Evolutionary conservation across 192 early-diverging fungal species (phyloP).

Genomic region (Coemansia sp.): DNA sequence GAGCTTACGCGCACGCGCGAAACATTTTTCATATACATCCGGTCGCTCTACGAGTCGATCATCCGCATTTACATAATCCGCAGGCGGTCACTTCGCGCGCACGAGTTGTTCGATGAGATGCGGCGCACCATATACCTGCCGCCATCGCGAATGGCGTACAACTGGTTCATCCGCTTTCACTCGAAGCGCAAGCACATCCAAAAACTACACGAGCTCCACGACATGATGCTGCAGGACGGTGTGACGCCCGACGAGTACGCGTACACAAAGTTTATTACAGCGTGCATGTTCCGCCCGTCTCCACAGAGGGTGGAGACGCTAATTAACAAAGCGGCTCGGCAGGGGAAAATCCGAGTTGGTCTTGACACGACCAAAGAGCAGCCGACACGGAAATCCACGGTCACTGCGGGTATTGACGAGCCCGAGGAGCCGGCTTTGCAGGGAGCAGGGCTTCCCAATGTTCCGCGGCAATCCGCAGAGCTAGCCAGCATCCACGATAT

Average conservation of each 20-base stretch:
- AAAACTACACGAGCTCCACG: constrained; percentile 32
- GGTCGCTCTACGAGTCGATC: constrained; percentile 42
- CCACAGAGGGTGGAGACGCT: constrained; percentile 13
- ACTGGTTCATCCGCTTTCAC: constrained; percentile 43
- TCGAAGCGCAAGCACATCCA: constrained; percentile 46
- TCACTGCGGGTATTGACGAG: background rate
- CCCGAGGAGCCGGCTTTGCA: background rate
- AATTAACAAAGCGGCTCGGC: background rate
- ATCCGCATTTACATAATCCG: constrained; percentile 33
- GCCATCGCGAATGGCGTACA: constrained; percentile 29
- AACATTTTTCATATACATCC: constrained; percentile 43
- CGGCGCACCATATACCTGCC: constrained; percentile 49
- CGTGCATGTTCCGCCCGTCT: constrained; percentile 47
- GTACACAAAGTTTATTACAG: constrained; percentile 47
- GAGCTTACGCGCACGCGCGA: constrained; percentile 26
- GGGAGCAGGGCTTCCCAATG: constrained; percentile 15
- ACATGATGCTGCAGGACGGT: constrained; percentile 47
- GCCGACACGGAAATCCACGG: background rate
- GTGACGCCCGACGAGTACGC: constrained; percentile 31
- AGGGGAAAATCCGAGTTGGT: background rate
- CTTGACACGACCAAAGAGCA: background rate
- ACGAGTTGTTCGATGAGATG: constrained; percentile 37
- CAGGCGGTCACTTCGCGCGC: constrained; percentile 14
- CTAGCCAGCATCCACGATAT: constrained; percentile 10
- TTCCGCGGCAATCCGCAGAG: constrained; percentile 1